Conservation (phyloP, 192 early-diverging fungal species). For the Entophlyctis luteolus region DNA sequence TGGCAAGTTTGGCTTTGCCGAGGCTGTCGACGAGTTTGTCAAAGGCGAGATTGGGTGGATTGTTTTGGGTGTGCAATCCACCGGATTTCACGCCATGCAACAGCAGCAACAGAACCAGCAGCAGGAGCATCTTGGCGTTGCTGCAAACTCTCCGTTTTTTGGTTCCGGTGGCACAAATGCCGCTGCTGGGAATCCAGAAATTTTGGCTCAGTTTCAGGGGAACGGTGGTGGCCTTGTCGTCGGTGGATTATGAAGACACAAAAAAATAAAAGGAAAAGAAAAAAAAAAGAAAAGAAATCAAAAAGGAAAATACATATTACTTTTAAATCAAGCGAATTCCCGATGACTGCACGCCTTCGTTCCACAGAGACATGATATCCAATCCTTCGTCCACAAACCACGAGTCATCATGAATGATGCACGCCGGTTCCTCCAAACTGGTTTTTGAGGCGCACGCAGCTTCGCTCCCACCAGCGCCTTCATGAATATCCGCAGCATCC, state of each 20-base stretch:
- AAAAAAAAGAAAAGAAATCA: background rate
- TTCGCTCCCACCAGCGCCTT: background rate
- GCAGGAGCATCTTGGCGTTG: background rate
- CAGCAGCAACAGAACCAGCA: background rate
- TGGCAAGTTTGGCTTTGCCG: constrained; percentile 17
- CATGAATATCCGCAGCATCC: constrained; percentile 15
- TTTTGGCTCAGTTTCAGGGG: no score
- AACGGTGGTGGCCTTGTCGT: no score
- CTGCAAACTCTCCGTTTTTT: no score
- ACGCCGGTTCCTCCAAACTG: constrained; percentile 12
- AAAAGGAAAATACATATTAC: background rate
- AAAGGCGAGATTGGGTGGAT: constrained; percentile 16
- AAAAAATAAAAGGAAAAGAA: background rate
- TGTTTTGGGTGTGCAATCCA: background rate
- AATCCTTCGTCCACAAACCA: constrained; percentile 49
- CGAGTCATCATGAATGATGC: constrained; percentile 29
- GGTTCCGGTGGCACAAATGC: no score
- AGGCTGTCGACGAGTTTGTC: constrained; percentile 20
- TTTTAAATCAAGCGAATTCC: background rate
- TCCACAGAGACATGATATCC: constrained; percentile 45
- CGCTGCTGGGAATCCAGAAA: no score
- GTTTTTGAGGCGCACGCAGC: background rate
- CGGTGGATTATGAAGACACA: no score
- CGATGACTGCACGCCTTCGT: constrained; percentile 22
- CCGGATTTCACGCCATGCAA: background rate